Conservation (phyloP, 371 early-diverging fungal species). For the Amoeboaphelidium protococcarum region DNA sequence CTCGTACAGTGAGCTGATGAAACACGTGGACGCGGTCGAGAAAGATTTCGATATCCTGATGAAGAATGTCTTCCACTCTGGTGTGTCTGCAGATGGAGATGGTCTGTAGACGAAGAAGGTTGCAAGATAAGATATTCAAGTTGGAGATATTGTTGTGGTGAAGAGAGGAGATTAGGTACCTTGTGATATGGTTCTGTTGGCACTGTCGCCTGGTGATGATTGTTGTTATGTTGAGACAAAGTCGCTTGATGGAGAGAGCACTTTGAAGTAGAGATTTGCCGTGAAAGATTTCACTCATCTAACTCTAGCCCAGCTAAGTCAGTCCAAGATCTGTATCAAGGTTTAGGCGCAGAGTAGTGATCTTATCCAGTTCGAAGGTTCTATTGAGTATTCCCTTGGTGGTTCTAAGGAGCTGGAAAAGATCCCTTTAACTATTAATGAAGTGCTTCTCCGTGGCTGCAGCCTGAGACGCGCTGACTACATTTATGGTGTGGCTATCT, state of each 20-base stretch:
- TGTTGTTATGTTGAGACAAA: constrained; percentile 35
- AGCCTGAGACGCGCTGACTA: constrained; percentile 21
- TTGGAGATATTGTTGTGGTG: neutral
- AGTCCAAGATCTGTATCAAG: neutral
- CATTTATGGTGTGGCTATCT: constrained; percentile 16
- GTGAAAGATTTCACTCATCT: neutral
- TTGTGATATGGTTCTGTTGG: constrained; percentile 27
- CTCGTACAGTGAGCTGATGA: too few species aligned
- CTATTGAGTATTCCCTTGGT: neutral
- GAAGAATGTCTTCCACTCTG: too few species aligned
- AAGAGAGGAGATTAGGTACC: constrained; percentile 24
- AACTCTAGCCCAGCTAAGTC: neutral
- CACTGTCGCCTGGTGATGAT: constrained; percentile 15
- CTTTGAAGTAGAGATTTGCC: constrained; percentile 6
- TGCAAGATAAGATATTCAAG: constrained; percentile 6
- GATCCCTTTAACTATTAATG: constrained; percentile 13
- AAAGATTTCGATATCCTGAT: too few species aligned
- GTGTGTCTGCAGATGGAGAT: neutral
- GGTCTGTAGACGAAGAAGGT: constrained; percentile 14
- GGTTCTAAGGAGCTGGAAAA: constrained; percentile 1
- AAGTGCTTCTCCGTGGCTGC: constrained; percentile 23
- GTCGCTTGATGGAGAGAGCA: constrained; percentile 28
- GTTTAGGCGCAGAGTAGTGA: neutral
- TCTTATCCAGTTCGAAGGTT: neutral
- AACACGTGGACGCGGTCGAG: too few species aligned